Evolutionary conservation across 306 rosid genomes (phyloP).

Genomic region (Spatholobus suberectus): DNA sequence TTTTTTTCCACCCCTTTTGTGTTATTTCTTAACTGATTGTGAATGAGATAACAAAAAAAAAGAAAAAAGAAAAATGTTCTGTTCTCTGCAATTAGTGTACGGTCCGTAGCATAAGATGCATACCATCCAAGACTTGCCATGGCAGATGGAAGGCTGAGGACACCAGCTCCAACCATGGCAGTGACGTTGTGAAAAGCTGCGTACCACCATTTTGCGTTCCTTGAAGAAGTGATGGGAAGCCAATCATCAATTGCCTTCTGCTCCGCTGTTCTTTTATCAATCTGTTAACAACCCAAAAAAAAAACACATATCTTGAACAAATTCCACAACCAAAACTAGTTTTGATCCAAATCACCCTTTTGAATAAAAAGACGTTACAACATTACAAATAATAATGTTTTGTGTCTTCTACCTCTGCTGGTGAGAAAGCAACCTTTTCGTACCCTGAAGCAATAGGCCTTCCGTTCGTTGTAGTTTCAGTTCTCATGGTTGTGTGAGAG

Average conservation of each 20-base stretch:
- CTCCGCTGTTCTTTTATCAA: conserved; percentile 28
- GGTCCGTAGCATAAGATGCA: neutral
- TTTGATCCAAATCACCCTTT: too few species aligned
- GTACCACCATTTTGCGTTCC: conserved; percentile 91
- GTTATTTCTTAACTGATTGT: neutral
- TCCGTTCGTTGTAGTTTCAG: too few species aligned
- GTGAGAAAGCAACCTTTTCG: neutral
- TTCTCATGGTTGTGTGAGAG: too few species aligned
- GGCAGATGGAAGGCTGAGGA: conserved; percentile 77
- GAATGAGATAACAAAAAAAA: neutral
- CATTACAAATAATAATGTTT: neutral
- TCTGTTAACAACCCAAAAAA: neutral
- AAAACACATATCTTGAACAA: neutral
- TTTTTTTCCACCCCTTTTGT: neutral
- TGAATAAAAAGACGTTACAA: too few species aligned
- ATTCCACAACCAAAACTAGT: neutral
- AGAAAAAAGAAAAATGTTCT: neutral
- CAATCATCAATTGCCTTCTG: conserved; percentile 72
- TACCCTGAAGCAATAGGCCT: neutral
- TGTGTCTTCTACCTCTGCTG: conserved; percentile 1
- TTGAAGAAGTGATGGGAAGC: conserved; percentile 83
- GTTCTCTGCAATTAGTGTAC: neutral
- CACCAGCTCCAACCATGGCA: conserved; percentile 91
- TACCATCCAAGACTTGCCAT: conserved; percentile 82
- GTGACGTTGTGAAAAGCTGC: conserved; percentile 83